Evolutionary conservation across 139 green algal genomes (phyloP).

Genomic region (Chlorella vulgaris): DNA sequence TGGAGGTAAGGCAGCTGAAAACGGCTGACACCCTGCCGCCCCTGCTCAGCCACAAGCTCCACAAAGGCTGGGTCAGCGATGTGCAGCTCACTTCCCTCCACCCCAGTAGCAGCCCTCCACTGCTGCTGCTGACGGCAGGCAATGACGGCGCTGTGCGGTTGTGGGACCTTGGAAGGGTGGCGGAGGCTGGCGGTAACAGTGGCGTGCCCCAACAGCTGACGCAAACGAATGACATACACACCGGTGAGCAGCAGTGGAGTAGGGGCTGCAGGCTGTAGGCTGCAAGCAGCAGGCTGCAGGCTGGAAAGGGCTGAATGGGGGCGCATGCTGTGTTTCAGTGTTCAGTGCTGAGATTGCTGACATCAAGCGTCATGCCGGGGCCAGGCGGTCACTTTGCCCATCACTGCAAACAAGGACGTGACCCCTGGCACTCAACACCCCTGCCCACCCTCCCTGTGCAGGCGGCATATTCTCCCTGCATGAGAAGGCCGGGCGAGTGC

Average conservation of each 20-base stretch:
- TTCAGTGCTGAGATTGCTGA: no score
- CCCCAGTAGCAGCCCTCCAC: no score
- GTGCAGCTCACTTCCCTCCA: slow-evolving; percentile 29
- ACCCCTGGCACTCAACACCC: not conserved
- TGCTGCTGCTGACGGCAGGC: slow-evolving; percentile 37
- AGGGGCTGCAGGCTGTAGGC: not conserved
- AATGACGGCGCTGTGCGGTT: slow-evolving; percentile 45
- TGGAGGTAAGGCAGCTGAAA: not conserved
- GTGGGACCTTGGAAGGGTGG: slow-evolving; percentile 35
- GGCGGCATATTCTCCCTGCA: slow-evolving; percentile 53
- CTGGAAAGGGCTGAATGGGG: no score
- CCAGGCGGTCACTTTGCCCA: no score
- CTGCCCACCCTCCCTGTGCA: not conserved
- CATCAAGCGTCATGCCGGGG: no score
- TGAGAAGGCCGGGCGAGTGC: not conserved
- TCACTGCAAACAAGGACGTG: no score
- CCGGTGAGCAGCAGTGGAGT: not conserved
- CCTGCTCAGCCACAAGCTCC: slow-evolving; percentile 34
- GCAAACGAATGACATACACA: not conserved
- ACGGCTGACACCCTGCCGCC: not conserved
- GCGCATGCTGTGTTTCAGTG: no score
- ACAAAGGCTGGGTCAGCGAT: slow-evolving; percentile 44
- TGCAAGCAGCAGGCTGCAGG: no score
- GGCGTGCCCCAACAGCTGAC: slow-evolving; percentile 21
- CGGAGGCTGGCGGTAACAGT: not conserved